These are phyloP conservation scores for Anthoceros angustus DNA, from an alignment of 225 moss, liverwort and hornwort species.

Conservation along the genomic window DNA sequence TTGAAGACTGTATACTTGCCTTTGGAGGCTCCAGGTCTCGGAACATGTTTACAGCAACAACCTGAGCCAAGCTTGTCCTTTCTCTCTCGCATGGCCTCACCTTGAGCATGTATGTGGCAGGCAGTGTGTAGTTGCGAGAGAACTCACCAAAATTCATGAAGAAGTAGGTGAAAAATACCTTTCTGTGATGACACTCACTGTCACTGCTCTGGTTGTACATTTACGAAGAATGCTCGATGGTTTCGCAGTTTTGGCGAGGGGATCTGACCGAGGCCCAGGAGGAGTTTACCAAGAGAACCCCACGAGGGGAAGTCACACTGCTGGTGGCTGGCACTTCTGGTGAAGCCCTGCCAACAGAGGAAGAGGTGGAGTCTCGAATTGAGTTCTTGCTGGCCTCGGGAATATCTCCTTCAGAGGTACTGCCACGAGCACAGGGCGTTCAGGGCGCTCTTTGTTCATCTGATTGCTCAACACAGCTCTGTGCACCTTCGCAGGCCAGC, in stretches of 20 bases:
- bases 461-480: background rate
- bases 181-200: background rate
- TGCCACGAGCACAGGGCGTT: background rate
- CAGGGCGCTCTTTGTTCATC: background rate
- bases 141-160: slow-evolving; percentile 95
- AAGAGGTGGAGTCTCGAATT: slow-evolving; percentile 54
- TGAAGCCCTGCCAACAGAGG: slow-evolving; percentile 38
- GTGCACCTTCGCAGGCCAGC: slow-evolving; percentile 54
- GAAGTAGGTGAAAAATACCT: slow-evolving; percentile 33
- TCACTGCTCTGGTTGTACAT: background rate
- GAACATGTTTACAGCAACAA: background rate
- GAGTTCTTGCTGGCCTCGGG: slow-evolving; percentile 49
- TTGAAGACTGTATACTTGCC: slow-evolving; percentile 50
- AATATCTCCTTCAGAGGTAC: slow-evolving; percentile 71
- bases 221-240: background rate
- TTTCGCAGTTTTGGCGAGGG: slow-evolving; percentile 75
- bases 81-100: background rate
- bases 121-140: slow-evolving; percentile 87
- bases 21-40: slow-evolving; percentile 63
- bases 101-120: slow-evolving; percentile 15
- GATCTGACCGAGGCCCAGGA: slow-evolving; percentile 49
- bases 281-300: slow-evolving; percentile 47
- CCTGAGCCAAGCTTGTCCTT: background rate
- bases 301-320: slow-evolving; percentile 78
- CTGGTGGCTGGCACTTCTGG: slow-evolving; percentile 53